Evolutionary conservation across 2,329 filamentous ascomycete genomes (phyloP).

Genomic region (Fusarium acutatum): DNA sequence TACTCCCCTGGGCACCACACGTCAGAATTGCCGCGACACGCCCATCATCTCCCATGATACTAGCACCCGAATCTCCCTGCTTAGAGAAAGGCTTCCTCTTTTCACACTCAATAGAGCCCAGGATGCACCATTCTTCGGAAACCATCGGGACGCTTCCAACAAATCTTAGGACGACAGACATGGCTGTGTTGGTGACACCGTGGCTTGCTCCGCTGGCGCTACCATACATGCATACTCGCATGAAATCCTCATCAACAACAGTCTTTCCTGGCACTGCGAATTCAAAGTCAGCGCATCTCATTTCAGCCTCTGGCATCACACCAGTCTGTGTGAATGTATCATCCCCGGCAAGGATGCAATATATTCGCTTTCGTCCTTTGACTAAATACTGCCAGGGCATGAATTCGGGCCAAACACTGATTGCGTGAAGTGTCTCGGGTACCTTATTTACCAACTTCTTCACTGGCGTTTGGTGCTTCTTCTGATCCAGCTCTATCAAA

Average conservation of each 20-base stretch:
- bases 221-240: background rate
- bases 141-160: background rate
- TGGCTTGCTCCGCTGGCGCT: background rate
- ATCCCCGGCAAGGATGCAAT: fast-evolving
- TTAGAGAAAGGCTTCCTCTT: fast-evolving
- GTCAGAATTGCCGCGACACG: background rate
- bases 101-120: background rate
- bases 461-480: background rate
- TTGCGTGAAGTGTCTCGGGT: background rate
- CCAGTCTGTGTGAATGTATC: background rate
- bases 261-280: fast-evolving
- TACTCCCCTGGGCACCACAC: fast-evolving
- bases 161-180: background rate
- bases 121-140: constrained; percentile 12
- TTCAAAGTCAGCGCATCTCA: background rate
- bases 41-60: background rate
- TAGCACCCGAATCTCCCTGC: background rate
- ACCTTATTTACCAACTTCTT: fast-evolving
- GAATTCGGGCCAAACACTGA: background rate
- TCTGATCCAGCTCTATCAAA: background rate
- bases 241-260: background rate
- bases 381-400: fast-evolving
- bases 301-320: background rate
- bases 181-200: background rate
- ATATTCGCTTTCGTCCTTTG: background rate